A percentile compares a stretch with the other conserved stretches of the same genome.
Evolutionary conservation across 1,284 basidiomycete species (phyloP).

Genomic region (Papiliotrema fonsecae): DNA sequence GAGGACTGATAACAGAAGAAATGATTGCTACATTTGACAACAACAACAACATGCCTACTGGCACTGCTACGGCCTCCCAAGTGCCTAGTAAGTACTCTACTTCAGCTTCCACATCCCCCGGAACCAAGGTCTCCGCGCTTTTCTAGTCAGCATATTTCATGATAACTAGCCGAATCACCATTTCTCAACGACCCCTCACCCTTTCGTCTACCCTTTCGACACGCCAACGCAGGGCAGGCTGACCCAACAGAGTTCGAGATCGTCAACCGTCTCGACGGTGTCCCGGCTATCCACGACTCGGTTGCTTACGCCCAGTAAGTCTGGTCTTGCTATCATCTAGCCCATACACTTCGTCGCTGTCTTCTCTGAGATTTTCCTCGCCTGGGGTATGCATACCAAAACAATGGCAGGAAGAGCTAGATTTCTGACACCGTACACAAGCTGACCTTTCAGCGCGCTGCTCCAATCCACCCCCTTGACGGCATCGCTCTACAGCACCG

Average conservation of each 20-base stretch:
- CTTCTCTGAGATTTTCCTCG: too few species aligned
- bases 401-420: neutral
- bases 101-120: too few species aligned
- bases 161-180: too few species aligned
- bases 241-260: constrained; percentile 41
- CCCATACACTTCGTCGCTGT: neutral
- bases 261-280: constrained; percentile 39
- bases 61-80: neutral
- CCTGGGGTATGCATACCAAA: neutral
- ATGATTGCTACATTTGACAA: too few species aligned
- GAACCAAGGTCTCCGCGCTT: too few species aligned
- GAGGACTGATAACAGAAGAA: too few species aligned
- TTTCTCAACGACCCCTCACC: too few species aligned
- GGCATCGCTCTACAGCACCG: constrained; percentile 39
- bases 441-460: constrained; percentile 20
- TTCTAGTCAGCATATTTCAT: too few species aligned
- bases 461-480: constrained; percentile 42
- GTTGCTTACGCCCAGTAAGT: constrained; percentile 45
- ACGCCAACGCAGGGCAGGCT: too few species aligned
- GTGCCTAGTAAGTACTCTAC: constrained; percentile 1
- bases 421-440: neutral
- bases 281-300: constrained; percentile 46
- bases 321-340: neutral
- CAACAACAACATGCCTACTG: neutral
- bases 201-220: too few species aligned